Conservation (phyloP, 345 rosid genomes). For the Sapria himalayana region DNA sequence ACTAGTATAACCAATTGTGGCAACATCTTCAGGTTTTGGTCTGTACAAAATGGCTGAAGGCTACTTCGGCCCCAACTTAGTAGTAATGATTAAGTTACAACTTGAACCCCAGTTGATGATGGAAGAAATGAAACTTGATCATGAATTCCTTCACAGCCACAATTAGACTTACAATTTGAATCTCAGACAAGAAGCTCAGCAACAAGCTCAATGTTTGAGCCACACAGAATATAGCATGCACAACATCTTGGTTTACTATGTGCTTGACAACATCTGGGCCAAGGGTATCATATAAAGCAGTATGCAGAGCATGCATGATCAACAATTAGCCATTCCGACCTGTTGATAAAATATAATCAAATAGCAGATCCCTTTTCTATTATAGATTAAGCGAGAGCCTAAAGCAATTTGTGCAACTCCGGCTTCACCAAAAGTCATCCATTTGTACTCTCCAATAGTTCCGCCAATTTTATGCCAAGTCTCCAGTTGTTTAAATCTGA, state of each 20-base stretch:
- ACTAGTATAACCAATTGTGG: constrained; percentile 18
- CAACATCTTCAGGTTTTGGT: constrained; percentile 15
- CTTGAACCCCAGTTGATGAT: constrained; percentile 27
- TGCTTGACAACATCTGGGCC: constrained; percentile 86
- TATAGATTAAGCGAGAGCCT: constrained; percentile 37
- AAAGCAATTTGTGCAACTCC: constrained; percentile 51
- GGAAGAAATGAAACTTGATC: constrained; percentile 56
- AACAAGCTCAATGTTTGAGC: constrained; percentile 61
- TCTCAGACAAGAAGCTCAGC: constrained; percentile 52
- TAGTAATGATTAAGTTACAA: constrained; percentile 39
- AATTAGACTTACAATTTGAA: constrained; percentile 49
- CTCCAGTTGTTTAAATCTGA: constrained; percentile 62
- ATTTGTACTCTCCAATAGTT: constrained; percentile 64
- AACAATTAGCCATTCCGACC: constrained; percentile 83
- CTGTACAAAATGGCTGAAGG: constrained; percentile 9
- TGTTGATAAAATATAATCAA: constrained; percentile 56
- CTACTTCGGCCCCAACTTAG: constrained; percentile 26
- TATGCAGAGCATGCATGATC: constrained; percentile 95
- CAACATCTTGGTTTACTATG: constrained; percentile 49
- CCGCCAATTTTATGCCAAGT: constrained; percentile 49
- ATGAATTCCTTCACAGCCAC: constrained; percentile 73
- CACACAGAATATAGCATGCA: constrained; percentile 66
- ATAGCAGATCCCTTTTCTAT: constrained; percentile 46
- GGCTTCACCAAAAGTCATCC: constrained; percentile 86
- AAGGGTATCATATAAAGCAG: constrained; percentile 84